Evolutionary conservation across 2,329 filamentous ascomycete genomes (phyloP), one percentile per base, ranked within the genome.

Genomic region (Arthrobotrys pseudoclavata): DNA sequence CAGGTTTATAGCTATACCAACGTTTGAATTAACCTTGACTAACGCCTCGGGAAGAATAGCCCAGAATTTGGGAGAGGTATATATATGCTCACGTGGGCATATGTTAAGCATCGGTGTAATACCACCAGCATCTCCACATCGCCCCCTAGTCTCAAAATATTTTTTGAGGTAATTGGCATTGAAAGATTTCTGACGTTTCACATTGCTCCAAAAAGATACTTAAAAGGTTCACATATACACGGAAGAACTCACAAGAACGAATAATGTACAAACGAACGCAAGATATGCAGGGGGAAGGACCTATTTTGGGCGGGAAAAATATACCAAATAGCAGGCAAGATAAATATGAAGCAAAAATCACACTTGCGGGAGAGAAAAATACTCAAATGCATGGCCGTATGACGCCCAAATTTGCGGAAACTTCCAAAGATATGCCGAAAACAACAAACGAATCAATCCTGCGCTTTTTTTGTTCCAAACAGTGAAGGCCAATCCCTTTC

Each of bases 401-500:
- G 26, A 60, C 55, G 67, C 29, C 60, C 24, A 63, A 47, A 48
- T 29, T 63, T 62, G 34, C 37, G 20, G 57, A 45, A 26, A 45
- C 42, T 45, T 18, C 4, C n/a, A 45, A 45, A 18, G 42, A 7
- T 45, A 45, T 45, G 6, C 42, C 34, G 34, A 42, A 45, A 20
- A 40, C 12, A 40, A 5, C 2, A 12, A 60, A 20, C 31, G 55
- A 24, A 60, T 42, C 18, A 24, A 15, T 57, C 18, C 7, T 60
- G 12, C 42, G 18, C 55, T 60, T 60, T 60, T 29, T 42, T 42
- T 50, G 15, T 60, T 60, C 55, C 34, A 42, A 60, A 42, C 55
- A 60, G 34, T 42, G 55, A 60, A 60, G 55, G 55, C 55, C 55
- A 40, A 12, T 40, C 34, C 55, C 55, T 42, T 60, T 60, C 55